phyloP scores from a whole-genome alignment of 345 rosid genomes.

The Gossypium ekmanianum region DNA sequence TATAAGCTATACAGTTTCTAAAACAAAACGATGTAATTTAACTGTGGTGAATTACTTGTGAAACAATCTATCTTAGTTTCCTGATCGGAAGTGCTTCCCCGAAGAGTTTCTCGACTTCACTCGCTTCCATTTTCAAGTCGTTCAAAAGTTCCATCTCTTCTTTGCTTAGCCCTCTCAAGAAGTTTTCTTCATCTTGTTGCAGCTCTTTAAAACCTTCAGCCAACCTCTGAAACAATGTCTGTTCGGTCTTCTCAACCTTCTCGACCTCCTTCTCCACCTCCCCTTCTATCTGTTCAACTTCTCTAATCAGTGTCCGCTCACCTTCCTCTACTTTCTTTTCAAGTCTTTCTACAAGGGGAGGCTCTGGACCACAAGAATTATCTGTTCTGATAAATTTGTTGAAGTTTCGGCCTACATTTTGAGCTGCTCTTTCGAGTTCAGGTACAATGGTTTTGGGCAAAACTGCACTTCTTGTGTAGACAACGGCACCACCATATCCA shows the following conservation, averaged over 20 bases:
- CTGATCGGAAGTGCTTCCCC: slow-evolving; percentile 63
- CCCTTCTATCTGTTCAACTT: slow-evolving; percentile 61
- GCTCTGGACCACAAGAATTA: slow-evolving; percentile 87
- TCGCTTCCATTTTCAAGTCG: slow-evolving; percentile 78
- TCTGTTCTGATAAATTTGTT: slow-evolving; percentile 60
- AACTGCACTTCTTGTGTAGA: slow-evolving; percentile 80
- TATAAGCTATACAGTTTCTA: slow-evolving; percentile 7
- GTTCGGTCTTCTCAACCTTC: slow-evolving; percentile 62
- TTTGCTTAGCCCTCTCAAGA: slow-evolving; percentile 50
- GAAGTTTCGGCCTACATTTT: slow-evolving; percentile 78
- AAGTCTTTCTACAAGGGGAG: slow-evolving; percentile 81
- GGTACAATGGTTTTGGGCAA: slow-evolving; percentile 73
- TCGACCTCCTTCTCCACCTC: slow-evolving; percentile 38
- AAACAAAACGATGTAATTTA: slow-evolving; percentile 8
- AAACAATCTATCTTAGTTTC: slow-evolving; percentile 56
- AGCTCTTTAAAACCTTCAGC: slow-evolving; percentile 69
- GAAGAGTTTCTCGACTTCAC: slow-evolving; percentile 73
- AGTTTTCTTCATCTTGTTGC: slow-evolving; percentile 61
- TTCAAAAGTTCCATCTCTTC: slow-evolving; percentile 77
- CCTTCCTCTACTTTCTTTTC: slow-evolving; percentile 94
- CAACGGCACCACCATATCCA: slow-evolving; percentile 92
- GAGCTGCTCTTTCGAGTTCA: slow-evolving; percentile 75
- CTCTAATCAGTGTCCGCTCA: slow-evolving; percentile 56
- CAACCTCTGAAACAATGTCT: slow-evolving; percentile 67
- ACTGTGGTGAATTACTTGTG: not conserved